Evolutionary conservation across 106 monocot genomes (phyloP).

Genomic region (Agapanthus africanus): DNA sequence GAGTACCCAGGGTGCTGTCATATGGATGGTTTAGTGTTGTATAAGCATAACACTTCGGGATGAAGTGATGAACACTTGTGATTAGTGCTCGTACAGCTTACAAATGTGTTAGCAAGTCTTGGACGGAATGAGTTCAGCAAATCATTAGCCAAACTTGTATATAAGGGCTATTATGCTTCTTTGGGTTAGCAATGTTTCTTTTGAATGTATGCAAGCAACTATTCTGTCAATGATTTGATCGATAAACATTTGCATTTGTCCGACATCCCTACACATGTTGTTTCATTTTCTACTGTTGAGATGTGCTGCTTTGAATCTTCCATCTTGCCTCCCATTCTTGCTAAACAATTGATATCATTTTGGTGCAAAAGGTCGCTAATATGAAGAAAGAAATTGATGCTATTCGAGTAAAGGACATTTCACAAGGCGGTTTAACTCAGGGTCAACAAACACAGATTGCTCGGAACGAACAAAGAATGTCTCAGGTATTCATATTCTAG

Average conservation of each 20-base stretch:
- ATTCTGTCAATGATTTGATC: no score
- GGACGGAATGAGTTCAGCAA: neutral
- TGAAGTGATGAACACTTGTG: neutral
- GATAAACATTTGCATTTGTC: neutral
- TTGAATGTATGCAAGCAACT: neutral
- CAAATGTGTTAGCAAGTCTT: neutral
- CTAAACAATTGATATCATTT: neutral
- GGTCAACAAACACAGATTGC: constrained; percentile 99
- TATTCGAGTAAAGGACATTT: constrained; percentile 88
- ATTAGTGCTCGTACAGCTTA: neutral
- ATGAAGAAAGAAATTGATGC: constrained; percentile 99
- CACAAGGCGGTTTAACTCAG: constrained; percentile 96
- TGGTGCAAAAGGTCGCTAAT: constrained; percentile 63
- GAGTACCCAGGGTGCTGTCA: neutral
- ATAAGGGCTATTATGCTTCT: neutral
- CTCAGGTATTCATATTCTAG: constrained; percentile 54
- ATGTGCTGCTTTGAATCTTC: neutral
- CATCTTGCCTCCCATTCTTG: neutral
- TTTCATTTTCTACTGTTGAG: neutral
- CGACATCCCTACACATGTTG: neutral
- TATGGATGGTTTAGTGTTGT: no score
- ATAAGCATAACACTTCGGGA: no score
- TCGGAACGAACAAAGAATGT: constrained; percentile 87
- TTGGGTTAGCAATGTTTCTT: neutral
- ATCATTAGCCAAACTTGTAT: neutral